These are phyloP conservation scores for Apiospora hydei DNA, from an alignment of 2,329 filamentous ascomycete genomes.

Conservation along the genomic window DNA sequence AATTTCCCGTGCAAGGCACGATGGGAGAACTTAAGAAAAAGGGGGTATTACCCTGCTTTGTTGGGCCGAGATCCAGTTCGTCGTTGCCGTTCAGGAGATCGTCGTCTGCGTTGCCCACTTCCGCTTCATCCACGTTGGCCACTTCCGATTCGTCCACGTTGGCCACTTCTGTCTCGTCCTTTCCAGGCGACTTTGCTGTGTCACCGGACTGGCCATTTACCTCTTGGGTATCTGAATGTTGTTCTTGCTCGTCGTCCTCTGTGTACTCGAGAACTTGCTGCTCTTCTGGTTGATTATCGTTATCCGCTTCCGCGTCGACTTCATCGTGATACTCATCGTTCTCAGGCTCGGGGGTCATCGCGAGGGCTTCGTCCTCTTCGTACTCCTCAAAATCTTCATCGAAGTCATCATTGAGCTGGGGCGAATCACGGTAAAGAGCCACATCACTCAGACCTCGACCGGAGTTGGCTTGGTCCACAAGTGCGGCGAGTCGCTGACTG, in stretches of 20 bases:
- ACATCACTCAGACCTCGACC: conserved; percentile 43
- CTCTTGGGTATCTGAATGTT: neutral
- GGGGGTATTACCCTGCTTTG: conserved; percentile 39
- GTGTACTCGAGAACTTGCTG: neutral
- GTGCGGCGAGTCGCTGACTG: conserved; percentile 41
- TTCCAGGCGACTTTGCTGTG: neutral
- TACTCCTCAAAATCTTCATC: conserved; percentile 8
- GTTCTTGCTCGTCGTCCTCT: conserved; percentile 1
- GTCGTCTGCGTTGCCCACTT: conserved; percentile 23
- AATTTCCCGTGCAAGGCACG: conserved; percentile 22
- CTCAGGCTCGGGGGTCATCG: conserved; percentile 12
- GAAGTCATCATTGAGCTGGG: conserved; percentile 28
- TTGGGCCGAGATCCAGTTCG: conserved; percentile 35
- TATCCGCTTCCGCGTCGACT: conserved; percentile 19
- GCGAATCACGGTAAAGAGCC: conserved; percentile 40
- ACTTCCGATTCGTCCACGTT: conserved; percentile 23
- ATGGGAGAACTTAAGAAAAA: conserved; percentile 23
- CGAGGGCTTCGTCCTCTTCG: conserved; percentile 9
- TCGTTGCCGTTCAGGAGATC: conserved; percentile 29
- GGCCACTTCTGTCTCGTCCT: conserved; percentile 22
- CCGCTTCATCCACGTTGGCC: conserved; percentile 19
- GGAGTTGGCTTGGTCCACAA: conserved; percentile 40
- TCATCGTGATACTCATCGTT: conserved; percentile 8
- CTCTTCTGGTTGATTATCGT: conserved; percentile 24
- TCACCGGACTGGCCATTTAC: neutral